phyloP scores from a whole-genome alignment of 2,329 filamentous ascomycete genomes.

The Pseudogymnoascus sp. region DNA sequence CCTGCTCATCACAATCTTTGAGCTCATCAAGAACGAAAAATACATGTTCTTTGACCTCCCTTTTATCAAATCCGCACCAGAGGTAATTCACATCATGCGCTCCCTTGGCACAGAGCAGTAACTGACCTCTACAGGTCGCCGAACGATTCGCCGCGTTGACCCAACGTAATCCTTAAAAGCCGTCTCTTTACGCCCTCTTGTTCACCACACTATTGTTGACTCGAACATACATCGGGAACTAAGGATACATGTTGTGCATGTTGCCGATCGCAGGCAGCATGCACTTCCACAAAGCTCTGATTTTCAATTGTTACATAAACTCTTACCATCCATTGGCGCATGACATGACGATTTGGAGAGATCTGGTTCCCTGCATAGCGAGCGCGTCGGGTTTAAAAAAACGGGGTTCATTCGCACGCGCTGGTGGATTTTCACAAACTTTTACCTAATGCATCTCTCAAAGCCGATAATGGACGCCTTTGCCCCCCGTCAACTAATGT shows the following conservation, averaged over 20 bases:
- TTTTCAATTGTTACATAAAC: constrained; percentile 10
- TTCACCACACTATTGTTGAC: constrained; percentile 3
- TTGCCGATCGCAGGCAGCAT: neutral
- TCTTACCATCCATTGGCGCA: constrained; percentile 3
- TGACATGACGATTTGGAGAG: constrained; percentile 6
- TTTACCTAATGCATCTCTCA: constrained; percentile 5
- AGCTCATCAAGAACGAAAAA: constrained; percentile 83
- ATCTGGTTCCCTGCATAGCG: constrained; percentile 9
- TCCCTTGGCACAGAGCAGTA: neutral
- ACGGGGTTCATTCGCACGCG: neutral
- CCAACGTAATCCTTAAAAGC: neutral
- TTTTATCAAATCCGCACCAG: constrained; percentile 82
- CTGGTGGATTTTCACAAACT: neutral
- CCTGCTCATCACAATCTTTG: constrained; percentile 76
- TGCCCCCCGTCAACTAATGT: neutral
- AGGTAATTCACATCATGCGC: constrained; percentile 47
- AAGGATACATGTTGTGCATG: neutral
- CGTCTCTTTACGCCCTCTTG: neutral
- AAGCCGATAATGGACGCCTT: constrained; percentile 6
- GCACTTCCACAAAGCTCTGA: neutral
- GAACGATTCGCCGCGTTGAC: constrained; percentile 3
- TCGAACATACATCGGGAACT: neutral
- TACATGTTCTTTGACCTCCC: constrained; percentile 89
- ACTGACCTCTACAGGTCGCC: neutral
- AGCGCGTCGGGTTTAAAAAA: constrained; percentile 7